phyloP scores from a whole-genome alignment of 2,329 filamentous ascomycete genomes.

The Colletotrichum cereale region DNA sequence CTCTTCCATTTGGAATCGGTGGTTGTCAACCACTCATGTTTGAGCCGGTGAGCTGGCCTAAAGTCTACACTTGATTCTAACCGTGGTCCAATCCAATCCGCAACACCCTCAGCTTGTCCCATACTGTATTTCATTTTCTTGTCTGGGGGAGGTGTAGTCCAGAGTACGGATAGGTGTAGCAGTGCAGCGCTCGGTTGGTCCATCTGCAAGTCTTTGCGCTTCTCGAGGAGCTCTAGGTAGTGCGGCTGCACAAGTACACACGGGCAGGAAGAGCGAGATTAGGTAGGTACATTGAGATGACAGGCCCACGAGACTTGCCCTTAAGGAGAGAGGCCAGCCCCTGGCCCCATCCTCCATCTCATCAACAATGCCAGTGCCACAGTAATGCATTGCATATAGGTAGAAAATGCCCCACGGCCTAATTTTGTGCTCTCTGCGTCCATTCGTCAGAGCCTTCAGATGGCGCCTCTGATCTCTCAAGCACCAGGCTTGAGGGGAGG shows the following conservation, averaged over 20 bases:
- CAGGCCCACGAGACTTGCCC: neutral
- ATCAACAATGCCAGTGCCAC: conserved; percentile 18
- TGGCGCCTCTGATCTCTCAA: conserved; percentile 17
- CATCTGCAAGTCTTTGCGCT: neutral
- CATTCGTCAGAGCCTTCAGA: conserved; percentile 31
- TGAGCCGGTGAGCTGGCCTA: conserved; percentile 20
- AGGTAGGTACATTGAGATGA: neutral
- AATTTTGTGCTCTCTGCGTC: conserved; percentile 18
- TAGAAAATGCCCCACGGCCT: conserved; percentile 16
- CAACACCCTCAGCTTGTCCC: conserved; percentile 6
- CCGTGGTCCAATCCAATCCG: neutral
- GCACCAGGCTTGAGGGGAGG: neutral
- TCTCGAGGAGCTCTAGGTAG: neutral
- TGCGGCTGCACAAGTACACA: neutral
- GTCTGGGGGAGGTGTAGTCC: neutral
- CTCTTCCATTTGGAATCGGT: conserved; percentile 1
- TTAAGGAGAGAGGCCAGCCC: neutral
- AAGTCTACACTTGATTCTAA: neutral
- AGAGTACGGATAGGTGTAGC: neutral
- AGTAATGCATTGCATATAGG: conserved; percentile 20
- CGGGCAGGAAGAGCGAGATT: neutral
- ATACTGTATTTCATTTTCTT: neutral
- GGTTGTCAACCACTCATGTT: conserved; percentile 19
- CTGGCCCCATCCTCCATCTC: conserved; percentile 23
- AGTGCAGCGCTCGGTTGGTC: conserved; percentile 1